Conservation (phyloP, 2,329 filamentous ascomycete species). For the Plenodomus tracheiphilus region DNA sequence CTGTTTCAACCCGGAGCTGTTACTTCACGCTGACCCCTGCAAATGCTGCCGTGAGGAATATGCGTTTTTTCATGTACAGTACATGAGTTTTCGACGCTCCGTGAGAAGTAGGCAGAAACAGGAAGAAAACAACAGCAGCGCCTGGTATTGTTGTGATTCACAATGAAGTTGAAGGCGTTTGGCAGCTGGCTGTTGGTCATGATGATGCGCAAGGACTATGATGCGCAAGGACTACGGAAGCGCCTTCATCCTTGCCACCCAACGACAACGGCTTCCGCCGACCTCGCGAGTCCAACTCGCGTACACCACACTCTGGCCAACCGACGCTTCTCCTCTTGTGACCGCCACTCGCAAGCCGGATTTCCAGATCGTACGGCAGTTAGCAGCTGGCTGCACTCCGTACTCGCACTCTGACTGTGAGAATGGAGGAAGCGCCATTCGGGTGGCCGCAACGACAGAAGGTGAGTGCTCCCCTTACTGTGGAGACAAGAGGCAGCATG, state of each 20-base stretch:
- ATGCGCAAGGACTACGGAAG: conserved; percentile 8
- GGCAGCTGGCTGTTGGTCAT: too few relatives aligned
- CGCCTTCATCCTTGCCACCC: conserved; percentile 16
- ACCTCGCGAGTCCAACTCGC: conserved; percentile 10
- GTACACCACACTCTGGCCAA: too few relatives aligned
- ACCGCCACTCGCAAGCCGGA: conserved; percentile 1
- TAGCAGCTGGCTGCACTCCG: conserved; percentile 5
- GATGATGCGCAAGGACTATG: conserved; percentile 1
- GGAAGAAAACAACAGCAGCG: neutral
- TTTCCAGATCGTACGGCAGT: neutral
- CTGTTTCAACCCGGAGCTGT: neutral
- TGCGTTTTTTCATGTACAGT: too few relatives aligned
- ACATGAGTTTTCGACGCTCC: too few relatives aligned
- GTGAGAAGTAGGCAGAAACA: neutral
- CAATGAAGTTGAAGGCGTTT: conserved; percentile 1
- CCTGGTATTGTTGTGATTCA: neutral
- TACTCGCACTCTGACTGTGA: conserved; percentile 8
- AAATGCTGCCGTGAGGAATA: too few relatives aligned
- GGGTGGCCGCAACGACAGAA: conserved; percentile 41
- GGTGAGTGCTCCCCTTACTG: conserved; percentile 25
- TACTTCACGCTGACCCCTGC: neutral
- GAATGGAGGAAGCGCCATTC: conserved; percentile 37
- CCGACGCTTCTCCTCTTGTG: neutral
- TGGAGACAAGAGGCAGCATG: conserved; percentile 5
- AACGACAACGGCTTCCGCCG: conserved; percentile 14